Percentiles rank a stretch among this genome's conserved stretches.
Conservation (phyloP, 1,284 basidiomycete species). For the Athelia psychrophila region DNA sequence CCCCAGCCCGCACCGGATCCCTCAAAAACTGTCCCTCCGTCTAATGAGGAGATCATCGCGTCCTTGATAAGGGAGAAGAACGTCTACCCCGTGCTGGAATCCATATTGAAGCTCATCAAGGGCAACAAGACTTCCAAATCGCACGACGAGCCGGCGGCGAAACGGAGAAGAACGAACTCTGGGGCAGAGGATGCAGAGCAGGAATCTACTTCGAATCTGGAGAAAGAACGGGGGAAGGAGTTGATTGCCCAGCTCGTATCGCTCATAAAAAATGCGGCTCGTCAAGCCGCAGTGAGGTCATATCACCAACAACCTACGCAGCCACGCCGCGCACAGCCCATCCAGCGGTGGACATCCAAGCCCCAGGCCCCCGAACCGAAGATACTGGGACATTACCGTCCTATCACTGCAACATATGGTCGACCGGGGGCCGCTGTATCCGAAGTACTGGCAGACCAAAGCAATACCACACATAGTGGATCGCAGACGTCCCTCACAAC, state of each 20-base stretch:
- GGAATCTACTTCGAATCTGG: conserved; percentile 63
- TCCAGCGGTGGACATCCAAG: neutral
- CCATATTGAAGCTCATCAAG: conserved; percentile 50
- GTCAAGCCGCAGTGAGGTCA: conserved; percentile 48
- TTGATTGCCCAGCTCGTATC: conserved; percentile 58
- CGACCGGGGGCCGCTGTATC: neutral
- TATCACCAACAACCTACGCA: conserved; percentile 20
- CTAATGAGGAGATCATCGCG: conserved; percentile 54
- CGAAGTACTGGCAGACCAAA: conserved; percentile 3
- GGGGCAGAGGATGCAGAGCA: conserved; percentile 80
- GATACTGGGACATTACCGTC: conserved; percentile 32
- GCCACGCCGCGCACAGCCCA: neutral
- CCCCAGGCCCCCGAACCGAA: conserved; percentile 16
- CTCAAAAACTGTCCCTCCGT: conserved; percentile 40
- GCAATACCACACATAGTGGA: neutral
- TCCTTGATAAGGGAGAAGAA: conserved; percentile 61
- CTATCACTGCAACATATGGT: conserved; percentile 27
- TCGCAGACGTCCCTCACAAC: neutral
- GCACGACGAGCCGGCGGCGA: conserved; percentile 23
- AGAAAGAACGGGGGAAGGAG: conserved; percentile 55
- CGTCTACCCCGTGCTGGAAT: conserved; percentile 62
- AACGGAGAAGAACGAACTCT: conserved; percentile 64
- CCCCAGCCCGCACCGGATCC: conserved; percentile 26
- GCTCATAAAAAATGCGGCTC: conserved; percentile 55
- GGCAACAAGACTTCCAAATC: conserved; percentile 7